A percentile compares a stretch with the other conserved stretches of the same genome.
Conservation (phyloP, 352 stramenopile species). For the Phytophthora pinifolia region DNA sequence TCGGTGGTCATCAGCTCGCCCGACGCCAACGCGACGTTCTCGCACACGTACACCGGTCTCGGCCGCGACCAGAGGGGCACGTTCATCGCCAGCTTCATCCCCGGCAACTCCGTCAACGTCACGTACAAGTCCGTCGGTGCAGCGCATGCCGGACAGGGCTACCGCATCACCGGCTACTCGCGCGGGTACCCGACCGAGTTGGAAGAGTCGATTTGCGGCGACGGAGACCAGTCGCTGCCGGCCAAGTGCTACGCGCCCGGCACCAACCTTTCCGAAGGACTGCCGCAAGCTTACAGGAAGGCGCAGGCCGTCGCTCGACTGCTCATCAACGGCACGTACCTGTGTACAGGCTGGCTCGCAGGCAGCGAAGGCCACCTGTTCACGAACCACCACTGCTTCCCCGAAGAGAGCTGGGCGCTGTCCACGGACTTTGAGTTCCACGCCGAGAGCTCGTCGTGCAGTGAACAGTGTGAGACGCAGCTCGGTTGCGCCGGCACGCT, state of each 20-base stretch:
- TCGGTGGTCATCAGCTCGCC: slow-evolving; percentile 48
- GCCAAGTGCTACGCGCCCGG: slow-evolving; percentile 49
- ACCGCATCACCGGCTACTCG: slow-evolving; percentile 45
- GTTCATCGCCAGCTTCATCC: slow-evolving; percentile 52
- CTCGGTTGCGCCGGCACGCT: slow-evolving; percentile 50
- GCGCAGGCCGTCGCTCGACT: slow-evolving; percentile 52
- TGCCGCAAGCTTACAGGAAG: slow-evolving; percentile 45
- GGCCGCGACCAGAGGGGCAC: slow-evolving; percentile 33
- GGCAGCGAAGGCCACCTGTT: slow-evolving; percentile 67
- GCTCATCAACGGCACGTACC: slow-evolving; percentile 47
- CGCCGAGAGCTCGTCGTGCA: slow-evolving; percentile 52
- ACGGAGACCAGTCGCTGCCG: slow-evolving; percentile 48
- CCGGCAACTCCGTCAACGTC: slow-evolving; percentile 41
- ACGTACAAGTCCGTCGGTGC: slow-evolving; percentile 39
- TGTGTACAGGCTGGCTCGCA: slow-evolving; percentile 67
- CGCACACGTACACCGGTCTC: slow-evolving; percentile 39
- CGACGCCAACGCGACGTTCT: slow-evolving; percentile 19
- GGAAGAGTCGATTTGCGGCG: slow-evolving; percentile 49
- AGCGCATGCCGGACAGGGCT: slow-evolving; percentile 21
- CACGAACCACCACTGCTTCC: slow-evolving; percentile 74
- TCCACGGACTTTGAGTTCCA: slow-evolving; percentile 61
- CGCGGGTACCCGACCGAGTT: slow-evolving; percentile 37
- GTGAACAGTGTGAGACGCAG: slow-evolving; percentile 39
- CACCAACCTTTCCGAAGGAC: slow-evolving; percentile 16
- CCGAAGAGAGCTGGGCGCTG: slow-evolving; percentile 23